phyloP scores from a whole-genome alignment of 2,329 filamentous ascomycete genomes.

The Scolecobasidium constrictum region DNA sequence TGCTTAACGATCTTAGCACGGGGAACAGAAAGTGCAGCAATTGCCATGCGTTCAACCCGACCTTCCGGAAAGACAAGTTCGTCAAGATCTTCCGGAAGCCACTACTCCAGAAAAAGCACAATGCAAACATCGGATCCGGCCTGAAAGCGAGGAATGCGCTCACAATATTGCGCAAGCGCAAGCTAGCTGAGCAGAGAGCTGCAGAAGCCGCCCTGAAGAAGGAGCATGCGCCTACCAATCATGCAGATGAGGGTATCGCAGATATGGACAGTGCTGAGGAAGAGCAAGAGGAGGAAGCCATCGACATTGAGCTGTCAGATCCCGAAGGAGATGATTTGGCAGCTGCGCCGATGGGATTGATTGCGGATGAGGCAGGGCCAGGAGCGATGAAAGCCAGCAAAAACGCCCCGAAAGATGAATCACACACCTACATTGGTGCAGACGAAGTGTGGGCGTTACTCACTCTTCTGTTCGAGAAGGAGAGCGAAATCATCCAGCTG shows the following conservation, averaged over 20 bases:
- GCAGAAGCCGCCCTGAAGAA: conserved; percentile 25
- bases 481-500: conserved; percentile 73
- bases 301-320: conserved; percentile 4
- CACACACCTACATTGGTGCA: conserved; percentile 64
- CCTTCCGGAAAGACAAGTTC: conserved; percentile 79
- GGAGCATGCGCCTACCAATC: conserved; percentile 13
- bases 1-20: conserved; percentile 60
- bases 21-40: conserved; percentile 58
- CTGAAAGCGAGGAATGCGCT: conserved; percentile 63
- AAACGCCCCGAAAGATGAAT: conserved; percentile 22
- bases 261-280: conserved; percentile 38
- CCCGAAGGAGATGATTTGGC: conserved; percentile 6
- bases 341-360: conserved; percentile 32
- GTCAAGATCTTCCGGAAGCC: conserved; percentile 90
- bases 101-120: conserved; percentile 61
- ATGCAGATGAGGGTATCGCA: conserved; percentile 57
- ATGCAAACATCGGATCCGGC: conserved; percentile 60
- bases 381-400: conserved; percentile 13
- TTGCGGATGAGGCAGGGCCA: conserved; percentile 34
- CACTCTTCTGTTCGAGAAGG: conserved; percentile 70
- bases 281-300: conserved; percentile 16
- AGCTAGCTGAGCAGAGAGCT: conserved; percentile 55
- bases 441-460: conserved; percentile 76
- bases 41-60: conserved; percentile 63
- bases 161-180: conserved; percentile 41